Conservation (phyloP, 192 early-diverging fungal species). For the Oehlia diaphana region DNA sequence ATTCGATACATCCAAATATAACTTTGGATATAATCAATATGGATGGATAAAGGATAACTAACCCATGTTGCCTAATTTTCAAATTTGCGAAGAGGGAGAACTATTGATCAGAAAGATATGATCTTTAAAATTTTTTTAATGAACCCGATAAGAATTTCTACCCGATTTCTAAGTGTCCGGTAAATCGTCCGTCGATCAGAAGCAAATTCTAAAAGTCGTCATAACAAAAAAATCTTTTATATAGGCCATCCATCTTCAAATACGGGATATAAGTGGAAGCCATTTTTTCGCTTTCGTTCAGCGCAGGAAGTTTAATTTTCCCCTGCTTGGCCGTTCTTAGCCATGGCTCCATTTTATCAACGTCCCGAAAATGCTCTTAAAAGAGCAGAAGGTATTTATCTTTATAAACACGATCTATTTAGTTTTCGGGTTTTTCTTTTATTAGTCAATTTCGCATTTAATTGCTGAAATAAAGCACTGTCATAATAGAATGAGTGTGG, state of each 20-base stretch:
- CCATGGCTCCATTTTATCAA: constrained; percentile 56
- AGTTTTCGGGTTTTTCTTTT: no score
- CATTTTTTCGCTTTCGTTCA: background rate
- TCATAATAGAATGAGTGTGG: no score
- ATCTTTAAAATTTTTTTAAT: constrained; percentile 5
- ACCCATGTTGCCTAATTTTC: constrained; percentile 25
- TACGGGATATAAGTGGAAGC: background rate
- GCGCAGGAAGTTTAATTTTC: background rate
- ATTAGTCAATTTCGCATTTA: background rate
- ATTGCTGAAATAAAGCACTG: no score
- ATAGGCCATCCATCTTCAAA: background rate
- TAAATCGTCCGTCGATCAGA: background rate
- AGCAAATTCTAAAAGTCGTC: background rate
- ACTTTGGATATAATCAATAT: background rate
- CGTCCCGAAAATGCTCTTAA: constrained; percentile 87
- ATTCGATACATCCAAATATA: background rate
- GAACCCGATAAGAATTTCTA: background rate
- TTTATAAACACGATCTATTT: background rate
- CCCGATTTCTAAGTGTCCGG: background rate
- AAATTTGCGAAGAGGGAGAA: background rate
- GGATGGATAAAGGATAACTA: constrained; percentile 17
- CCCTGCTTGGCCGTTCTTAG: constrained; percentile 20
- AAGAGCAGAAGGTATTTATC: constrained; percentile 72
- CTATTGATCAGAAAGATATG: background rate
- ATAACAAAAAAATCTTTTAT: constrained; percentile 10